Percentiles rank a stretch among this genome's conserved stretches.
These are phyloP conservation scores for Neurospora sublineolata DNA, from an alignment of 495 filamentous ascomycete genomes.

Conservation along the genomic window DNA sequence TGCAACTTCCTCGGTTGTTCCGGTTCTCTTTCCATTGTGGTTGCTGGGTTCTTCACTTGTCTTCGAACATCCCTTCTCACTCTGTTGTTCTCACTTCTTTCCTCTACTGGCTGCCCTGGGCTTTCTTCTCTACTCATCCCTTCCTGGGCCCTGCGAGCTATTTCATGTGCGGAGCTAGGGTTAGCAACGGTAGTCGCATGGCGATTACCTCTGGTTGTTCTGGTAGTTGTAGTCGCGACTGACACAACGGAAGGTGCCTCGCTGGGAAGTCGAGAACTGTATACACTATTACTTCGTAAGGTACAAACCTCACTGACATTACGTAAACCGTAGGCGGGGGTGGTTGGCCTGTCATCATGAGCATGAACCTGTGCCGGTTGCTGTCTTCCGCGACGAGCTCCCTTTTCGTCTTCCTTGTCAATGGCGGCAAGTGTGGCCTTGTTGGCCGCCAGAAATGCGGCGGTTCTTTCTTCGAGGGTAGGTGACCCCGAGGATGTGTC, in stretches of 20 bases:
- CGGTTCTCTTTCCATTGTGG: neutral
- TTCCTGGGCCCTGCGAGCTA: neutral
- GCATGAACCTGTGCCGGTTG: neutral
- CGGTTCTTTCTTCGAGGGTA: neutral
- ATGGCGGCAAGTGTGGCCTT: neutral
- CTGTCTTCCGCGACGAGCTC: neutral
- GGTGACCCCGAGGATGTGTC: neutral
- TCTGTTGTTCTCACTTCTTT: neutral
- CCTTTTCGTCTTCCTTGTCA: neutral
- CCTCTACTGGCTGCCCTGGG: neutral
- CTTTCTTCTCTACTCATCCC: neutral
- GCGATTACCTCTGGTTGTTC: neutral
- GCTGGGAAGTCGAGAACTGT: neutral
- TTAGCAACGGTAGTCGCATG: neutral
- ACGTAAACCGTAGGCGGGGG: neutral
- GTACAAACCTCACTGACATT: neutral
- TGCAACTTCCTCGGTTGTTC: neutral
- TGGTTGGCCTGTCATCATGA: neutral
- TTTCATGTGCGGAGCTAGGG: neutral
- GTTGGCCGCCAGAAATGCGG: neutral
- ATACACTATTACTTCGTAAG: neutral
- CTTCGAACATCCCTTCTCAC: neutral
- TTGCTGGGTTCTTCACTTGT: neutral
- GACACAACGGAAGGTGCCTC: neutral
- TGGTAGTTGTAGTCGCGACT: neutral